Evolutionary conservation across 164 flowering plant genomes (phyloP), one percentile per base, ranked within the genome.

Genomic region (Brasenia schreberi): DNA sequence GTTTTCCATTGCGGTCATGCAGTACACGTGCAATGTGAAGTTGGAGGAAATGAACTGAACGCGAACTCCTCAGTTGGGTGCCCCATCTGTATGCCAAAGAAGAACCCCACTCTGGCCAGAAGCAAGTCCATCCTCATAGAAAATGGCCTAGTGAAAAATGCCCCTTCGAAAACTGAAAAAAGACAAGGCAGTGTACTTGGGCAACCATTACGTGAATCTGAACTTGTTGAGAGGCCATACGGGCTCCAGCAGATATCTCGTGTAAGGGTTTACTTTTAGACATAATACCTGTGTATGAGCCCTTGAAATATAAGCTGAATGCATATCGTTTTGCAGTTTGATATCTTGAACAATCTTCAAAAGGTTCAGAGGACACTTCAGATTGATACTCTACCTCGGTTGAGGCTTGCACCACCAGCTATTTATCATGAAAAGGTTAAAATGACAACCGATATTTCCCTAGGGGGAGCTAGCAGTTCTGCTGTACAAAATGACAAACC

Each of bases 351-450:
- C 53, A 85, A 74, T 74, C 91, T 94, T 74, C 84, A 83, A 69
- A 88, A 81, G 68, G 79, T 81, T 66, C 77, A 82, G 65, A 80
- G 74, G 70, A 27, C 73, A 68, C 75, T 82, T 16, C 90, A 83
- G 43, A 67, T 83, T 17, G 99, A 88, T 66, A 82, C 76, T 72
- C 19, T 84, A 69, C 96, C 96, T 67, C 96, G 69, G 65, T 68
- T 94, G 77, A 85, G 85, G 82, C 97, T 94, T 73, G 85, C 97
- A 19, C 99, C 99, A 17, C 99, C 99, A 6, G 87, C 94, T 14
- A 82, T 91, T 68, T 94, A 94, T 74, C 96, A 94, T 75, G 99
- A 94, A 65, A 91, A 86, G 80, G 85, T 94, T n/a, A 80, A 83
- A 74, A 94, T 83, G 74, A 80, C 84, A 73, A 70, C 63, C 23